Evolutionary conservation across 208 protist species (phyloP).

Genomic region (Leishmania mexicana): DNA sequence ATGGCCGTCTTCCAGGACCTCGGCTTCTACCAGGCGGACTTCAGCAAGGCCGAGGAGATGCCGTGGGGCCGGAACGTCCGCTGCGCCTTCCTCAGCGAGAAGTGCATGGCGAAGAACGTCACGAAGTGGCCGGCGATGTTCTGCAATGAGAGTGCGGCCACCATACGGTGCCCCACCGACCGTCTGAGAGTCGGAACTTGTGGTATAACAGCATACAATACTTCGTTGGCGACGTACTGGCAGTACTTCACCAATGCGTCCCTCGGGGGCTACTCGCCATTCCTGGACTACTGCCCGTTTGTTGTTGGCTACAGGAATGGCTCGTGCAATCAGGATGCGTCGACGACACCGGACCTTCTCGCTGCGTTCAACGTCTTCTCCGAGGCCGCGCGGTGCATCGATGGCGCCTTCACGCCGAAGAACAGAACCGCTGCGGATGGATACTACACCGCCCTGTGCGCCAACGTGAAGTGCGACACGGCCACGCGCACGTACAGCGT

Average conservation of each 20-base stretch:
- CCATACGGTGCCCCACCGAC: background rate
- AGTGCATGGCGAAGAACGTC: slow-evolving; percentile 38
- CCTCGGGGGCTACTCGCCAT: background rate
- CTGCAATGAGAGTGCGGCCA: slow-evolving; percentile 7
- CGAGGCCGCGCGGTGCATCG: slow-evolving; percentile 1
- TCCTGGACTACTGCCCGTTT: background rate
- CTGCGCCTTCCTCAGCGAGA: slow-evolving; percentile 53
- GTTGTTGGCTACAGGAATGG: background rate
- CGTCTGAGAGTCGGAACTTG: background rate
- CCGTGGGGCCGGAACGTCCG: slow-evolving; percentile 61
- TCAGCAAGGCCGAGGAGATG: slow-evolving; percentile 66
- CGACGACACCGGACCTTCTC: accelerated
- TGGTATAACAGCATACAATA: accelerated
- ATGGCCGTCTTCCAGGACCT: slow-evolving; percentile 81
- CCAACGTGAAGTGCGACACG: slow-evolving; percentile 4
- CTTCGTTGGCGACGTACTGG: background rate
- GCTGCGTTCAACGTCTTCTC: background rate
- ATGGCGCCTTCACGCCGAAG: background rate
- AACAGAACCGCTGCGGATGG: too few relatives aligned
- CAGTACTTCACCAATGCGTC: background rate
- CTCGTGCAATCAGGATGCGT: background rate
- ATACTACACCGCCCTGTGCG: background rate
- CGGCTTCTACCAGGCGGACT: slow-evolving; percentile 79
- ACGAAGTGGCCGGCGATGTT: slow-evolving; percentile 59
- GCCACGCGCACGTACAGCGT: background rate